These are phyloP conservation scores for Suillus occidentalis DNA, from an alignment of 768 basidiomycete genomes.

Conservation along the genomic window DNA sequence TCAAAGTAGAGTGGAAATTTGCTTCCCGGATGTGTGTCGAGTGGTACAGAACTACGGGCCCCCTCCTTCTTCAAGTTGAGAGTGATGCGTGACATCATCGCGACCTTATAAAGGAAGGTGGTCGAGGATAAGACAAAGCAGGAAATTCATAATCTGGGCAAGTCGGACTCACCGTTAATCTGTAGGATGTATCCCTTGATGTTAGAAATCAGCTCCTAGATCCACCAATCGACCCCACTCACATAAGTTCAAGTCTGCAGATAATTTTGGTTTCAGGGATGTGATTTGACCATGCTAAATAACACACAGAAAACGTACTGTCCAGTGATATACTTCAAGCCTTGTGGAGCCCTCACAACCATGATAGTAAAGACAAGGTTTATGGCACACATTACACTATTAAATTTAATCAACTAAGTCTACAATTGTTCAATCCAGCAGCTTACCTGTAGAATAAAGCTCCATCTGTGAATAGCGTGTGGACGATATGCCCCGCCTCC, in stretches of 20 bases:
- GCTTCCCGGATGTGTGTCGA: neutral
- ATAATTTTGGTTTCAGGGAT: neutral
- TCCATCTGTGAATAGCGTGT: conserved; percentile 31
- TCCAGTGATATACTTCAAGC: conserved; percentile 37
- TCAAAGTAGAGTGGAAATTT: neutral
- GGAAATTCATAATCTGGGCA: neutral
- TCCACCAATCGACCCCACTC: neutral
- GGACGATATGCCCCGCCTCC: conserved; percentile 20
- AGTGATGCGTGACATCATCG: conserved; percentile 71
- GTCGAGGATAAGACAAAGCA: conserved; percentile 1
- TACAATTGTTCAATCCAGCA: neutral
- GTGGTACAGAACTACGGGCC: neutral
- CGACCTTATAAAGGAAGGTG: conserved; percentile 35
- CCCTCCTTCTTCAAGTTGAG: conserved; percentile 51
- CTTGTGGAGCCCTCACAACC: conserved; percentile 31
- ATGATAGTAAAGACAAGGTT: conserved; percentile 40
- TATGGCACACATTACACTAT: conserved; percentile 38
- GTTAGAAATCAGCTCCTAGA: neutral
- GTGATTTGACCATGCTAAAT: neutral
- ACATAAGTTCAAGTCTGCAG: conserved; percentile 2
- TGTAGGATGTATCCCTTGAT: neutral
- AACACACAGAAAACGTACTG: conserved; percentile 20
- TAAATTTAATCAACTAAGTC: neutral
- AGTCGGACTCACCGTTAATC: neutral
- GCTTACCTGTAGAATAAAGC: conserved; percentile 35